Conservation (phyloP, 805 yeast species). For the Starmerella davenportii region DNA sequence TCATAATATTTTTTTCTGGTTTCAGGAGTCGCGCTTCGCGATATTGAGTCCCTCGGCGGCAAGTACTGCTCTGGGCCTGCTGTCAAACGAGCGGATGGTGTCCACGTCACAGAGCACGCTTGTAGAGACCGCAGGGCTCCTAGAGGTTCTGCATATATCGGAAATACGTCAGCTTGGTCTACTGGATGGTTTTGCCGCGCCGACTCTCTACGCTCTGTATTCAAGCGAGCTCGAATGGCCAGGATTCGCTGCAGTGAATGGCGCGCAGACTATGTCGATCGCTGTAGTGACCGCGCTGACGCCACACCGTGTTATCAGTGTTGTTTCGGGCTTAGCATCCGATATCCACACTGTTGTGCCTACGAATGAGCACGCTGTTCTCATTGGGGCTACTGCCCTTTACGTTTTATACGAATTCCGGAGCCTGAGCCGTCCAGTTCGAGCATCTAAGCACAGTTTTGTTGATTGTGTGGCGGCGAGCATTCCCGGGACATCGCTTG, state of each 20-base stretch:
- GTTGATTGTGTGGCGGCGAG: conserved; percentile 2
- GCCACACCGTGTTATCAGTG: neutral
- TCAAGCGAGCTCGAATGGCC: conserved; percentile 57
- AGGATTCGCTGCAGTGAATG: conserved; percentile 39
- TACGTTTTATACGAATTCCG: neutral
- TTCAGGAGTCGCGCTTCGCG: conserved; percentile 23
- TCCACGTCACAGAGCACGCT: neutral
- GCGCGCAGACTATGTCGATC: conserved; percentile 1
- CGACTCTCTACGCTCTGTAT: conserved; percentile 56
- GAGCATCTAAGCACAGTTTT: too few relatives aligned
- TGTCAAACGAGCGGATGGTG: neutral
- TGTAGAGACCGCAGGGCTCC: neutral
- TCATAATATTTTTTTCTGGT: conserved; percentile 35
- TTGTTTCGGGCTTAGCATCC: neutral
- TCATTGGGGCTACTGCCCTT: conserved; percentile 1
- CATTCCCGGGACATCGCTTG: conserved; percentile 1
- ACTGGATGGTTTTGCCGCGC: conserved; percentile 57
- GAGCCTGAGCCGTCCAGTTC: neutral
- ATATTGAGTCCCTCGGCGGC: neutral
- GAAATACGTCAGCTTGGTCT: conserved; percentile 54
- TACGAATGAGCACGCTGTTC: neutral
- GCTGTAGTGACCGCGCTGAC: neutral
- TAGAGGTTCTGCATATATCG: neutral
- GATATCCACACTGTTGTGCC: neutral
- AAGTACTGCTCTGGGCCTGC: neutral